Base-by-base conservation (phyloP, 1,139 yeast species). In the Hemisphaericaspora xylofermentans region DNA sequence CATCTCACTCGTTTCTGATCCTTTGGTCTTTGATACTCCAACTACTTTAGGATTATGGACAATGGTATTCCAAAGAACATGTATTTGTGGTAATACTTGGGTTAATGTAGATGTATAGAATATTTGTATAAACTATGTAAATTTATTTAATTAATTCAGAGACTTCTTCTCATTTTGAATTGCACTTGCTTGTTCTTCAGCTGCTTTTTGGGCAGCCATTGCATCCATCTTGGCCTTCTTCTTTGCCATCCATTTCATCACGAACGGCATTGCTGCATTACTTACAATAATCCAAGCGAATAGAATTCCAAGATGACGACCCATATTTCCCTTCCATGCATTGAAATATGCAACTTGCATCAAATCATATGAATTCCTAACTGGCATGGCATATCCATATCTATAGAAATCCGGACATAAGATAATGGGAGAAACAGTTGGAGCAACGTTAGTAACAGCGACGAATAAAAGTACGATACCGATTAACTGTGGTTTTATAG, bases 61-160 rank as follows among this genome's bases (percentile, higher is more conserved):
- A 0, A 71, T 81, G 68, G 84, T 85, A 2, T 83, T 84, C 56
- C 91, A 84, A 50, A 68, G 91, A 48, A 78, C 80, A 15, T 88
- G 96, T 60, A 67, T 85, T 18, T 88, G 96, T 60, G 95, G 95
- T 0, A 87, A 88, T 37, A 74, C 82, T 4, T 85, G 93, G 93
- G 78, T 77, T 2, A 70, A 66, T 48, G 33, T 35, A 22, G 24
- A 29, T 24, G 17, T 34, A 36, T 13, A 30, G 30, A 35, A 17
- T 15, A 21, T 15, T 8, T 21, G 21, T 16, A 13, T 14, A 30
- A 14, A 37, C 13, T 4, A 22, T 25, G 12, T 7, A 22, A 6
- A n/a, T 5, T 3, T 8, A 19, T 16, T 6, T 22, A 14, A 6
- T 19, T 19, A 19, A 19, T 19, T 19, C 26, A 12, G 26, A 24